Percentiles rank a stretch among this genome's conserved stretches.
Conservation (phyloP, 1,284 basidiomycete genomes). For the Ceratobasidium papillatum region DNA sequence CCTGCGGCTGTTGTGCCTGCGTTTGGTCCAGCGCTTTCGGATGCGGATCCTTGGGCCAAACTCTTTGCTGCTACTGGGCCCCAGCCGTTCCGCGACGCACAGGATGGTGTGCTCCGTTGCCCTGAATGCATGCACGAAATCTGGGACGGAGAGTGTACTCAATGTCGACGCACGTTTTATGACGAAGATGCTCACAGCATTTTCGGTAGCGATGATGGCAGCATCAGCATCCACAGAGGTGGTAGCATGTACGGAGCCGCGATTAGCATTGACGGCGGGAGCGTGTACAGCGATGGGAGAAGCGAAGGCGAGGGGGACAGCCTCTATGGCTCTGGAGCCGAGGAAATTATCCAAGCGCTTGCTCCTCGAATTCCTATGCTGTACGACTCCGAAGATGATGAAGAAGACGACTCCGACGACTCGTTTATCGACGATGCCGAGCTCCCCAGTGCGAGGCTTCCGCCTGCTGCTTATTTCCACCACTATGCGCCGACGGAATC, state of each 20-base stretch:
- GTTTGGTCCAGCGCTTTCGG: not conserved
- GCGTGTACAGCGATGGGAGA: not conserved
- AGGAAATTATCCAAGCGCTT: not conserved
- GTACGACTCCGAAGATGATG: slow-evolving; percentile 34
- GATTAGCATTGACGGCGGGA: not conserved
- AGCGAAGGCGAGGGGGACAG: not conserved
- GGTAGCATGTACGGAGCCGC: slow-evolving; percentile 15
- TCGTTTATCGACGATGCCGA: slow-evolving; percentile 34
- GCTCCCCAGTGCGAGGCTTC: not conserved
- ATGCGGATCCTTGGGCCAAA: slow-evolving; percentile 9
- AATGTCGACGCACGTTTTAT: not conserved
- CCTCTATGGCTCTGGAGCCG: slow-evolving; percentile 1
- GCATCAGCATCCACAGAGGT: slow-evolving; percentile 17
- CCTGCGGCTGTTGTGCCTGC: not conserved
- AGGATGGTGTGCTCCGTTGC: slow-evolving; percentile 15
- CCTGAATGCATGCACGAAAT: slow-evolving; percentile 16
- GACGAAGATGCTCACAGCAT: slow-evolving; percentile 7
- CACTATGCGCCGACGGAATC: slow-evolving; percentile 31
- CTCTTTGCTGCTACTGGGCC: not conserved
- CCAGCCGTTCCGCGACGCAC: not conserved
- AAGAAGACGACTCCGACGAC: slow-evolving; percentile 33
- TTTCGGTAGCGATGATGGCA: slow-evolving; percentile 22
- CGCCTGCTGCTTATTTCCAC: slow-evolving; percentile 29
- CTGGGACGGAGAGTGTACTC: slow-evolving; percentile 20
- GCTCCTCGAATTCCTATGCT: not conserved